Evolutionary conservation across 2,329 filamentous ascomycete species (phyloP).

Genomic region (Stylonectria norvegica): DNA sequence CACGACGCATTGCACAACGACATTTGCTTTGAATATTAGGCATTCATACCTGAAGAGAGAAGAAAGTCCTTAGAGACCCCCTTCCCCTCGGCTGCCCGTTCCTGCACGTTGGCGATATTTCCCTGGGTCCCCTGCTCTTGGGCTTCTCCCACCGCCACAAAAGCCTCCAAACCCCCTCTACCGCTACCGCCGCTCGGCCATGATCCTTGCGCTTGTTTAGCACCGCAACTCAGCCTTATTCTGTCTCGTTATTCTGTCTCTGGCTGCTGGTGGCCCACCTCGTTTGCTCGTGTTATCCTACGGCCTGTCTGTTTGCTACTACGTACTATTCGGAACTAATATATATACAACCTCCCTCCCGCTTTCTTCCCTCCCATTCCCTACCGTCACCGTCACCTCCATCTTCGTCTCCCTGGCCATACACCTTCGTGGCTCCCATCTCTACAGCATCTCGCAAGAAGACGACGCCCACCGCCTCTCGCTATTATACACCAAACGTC

Average conservation of each 20-base stretch:
- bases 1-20: too few relatives aligned
- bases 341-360: constrained; percentile 14
- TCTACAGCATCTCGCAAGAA: constrained; percentile 14
- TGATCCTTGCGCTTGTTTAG: constrained; percentile 16
- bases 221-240: constrained; percentile 28
- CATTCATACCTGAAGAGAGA: too few relatives aligned
- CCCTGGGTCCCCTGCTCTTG: neutral
- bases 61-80: too few relatives aligned
- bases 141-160: constrained; percentile 1
- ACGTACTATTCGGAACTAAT: constrained; percentile 5
- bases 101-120: neutral
- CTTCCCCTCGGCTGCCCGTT: neutral
- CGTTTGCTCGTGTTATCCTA: constrained; percentile 20
- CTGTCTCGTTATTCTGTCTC: constrained; percentile 15
- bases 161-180: neutral
- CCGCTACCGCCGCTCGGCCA: constrained; percentile 6
- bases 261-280: constrained; percentile 14
- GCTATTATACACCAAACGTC: constrained; percentile 7
- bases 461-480: constrained; percentile 6
- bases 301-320: constrained; percentile 1
- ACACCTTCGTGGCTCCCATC: constrained; percentile 3
- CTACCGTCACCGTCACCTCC: too few relatives aligned
- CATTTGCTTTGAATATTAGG: neutral
- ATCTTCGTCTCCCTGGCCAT: too few relatives aligned
- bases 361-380: constrained; percentile 12